A percentile compares a stretch with the other conserved stretches of the same genome.
Conservation (phyloP, 371 early-diverging fungal genomes). For the Mucor saturninus region DNA sequence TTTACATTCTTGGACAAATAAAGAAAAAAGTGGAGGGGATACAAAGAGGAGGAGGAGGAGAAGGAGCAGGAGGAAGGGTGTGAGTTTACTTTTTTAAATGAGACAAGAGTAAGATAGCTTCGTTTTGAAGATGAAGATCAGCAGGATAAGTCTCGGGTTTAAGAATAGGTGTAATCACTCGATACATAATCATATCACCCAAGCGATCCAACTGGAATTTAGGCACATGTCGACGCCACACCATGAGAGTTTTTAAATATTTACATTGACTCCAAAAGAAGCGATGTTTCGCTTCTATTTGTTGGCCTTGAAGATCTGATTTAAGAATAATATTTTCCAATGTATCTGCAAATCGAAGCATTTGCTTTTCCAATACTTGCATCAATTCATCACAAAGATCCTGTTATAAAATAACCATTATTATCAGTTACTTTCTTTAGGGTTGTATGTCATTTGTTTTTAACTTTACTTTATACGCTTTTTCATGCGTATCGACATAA, state of each 20-base stretch:
- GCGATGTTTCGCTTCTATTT: slow-evolving; percentile 34
- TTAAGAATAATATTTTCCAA: slow-evolving; percentile 24
- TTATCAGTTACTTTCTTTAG: too few relatives aligned
- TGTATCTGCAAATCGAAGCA: slow-evolving; percentile 33
- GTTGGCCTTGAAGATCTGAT: slow-evolving; percentile 13
- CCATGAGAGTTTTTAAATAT: slow-evolving; percentile 36
- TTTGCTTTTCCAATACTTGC: slow-evolving; percentile 34
- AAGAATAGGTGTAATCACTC: slow-evolving; percentile 35
- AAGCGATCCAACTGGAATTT: slow-evolving; percentile 25
- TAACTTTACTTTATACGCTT: slow-evolving; percentile 38
- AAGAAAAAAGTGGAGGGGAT: too few relatives aligned
- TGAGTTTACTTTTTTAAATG: slow-evolving; percentile 9
- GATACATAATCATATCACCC: slow-evolving; percentile 27
- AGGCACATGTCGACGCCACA: slow-evolving; percentile 40
- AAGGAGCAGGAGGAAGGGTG: too few relatives aligned
- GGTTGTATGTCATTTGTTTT: too few relatives aligned
- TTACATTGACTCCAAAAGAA: slow-evolving; percentile 49
- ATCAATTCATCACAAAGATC: slow-evolving; percentile 32
- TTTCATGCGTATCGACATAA: slow-evolving; percentile 48
- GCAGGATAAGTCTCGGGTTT: slow-evolving; percentile 23
- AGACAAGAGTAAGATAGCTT: slow-evolving; percentile 14
- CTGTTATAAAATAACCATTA: slow-evolving; percentile 16
- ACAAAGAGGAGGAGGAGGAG: too few relatives aligned
- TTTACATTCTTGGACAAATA: too few relatives aligned
- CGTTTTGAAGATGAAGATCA: slow-evolving; percentile 17